Conservation (phyloP, 441 rosid genomes). For the Pelargonium myrrhifolium region DNA sequence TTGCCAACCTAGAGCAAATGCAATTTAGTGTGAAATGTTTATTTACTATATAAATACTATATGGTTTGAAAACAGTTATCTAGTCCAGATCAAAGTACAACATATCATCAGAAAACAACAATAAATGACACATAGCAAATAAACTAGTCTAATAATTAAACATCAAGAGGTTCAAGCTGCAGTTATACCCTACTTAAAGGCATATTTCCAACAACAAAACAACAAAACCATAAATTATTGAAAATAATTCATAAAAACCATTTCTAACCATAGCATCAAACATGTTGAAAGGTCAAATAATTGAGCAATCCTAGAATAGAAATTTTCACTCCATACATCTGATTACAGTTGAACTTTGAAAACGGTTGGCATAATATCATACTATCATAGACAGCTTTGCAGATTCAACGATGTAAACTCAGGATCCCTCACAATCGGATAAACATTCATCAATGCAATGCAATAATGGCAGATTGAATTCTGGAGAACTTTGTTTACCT, state of each 20-base stretch:
- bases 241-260: not conserved
- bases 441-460: not conserved
- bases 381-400: no score
- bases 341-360: no score
- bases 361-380: no score
- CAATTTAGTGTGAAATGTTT: conserved; percentile 2
- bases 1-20: conserved; percentile 70
- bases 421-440: not conserved
- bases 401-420: no score
- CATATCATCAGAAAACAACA: not conserved
- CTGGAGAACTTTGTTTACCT: not conserved
- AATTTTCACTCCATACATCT: no score
- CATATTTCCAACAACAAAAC: not conserved
- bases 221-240: not conserved
- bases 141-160: no score
- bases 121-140: not conserved
- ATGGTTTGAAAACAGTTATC: not conserved
- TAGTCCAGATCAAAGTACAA: not conserved
- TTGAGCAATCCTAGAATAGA: no score
- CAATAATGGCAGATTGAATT: not conserved
- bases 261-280: not conserved
- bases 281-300: no score
- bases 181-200: not conserved
- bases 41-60: not conserved
- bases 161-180: no score